phyloP scores from a whole-genome alignment of 441 rosid genomes.

The Euphorbia celastroides region DNA sequence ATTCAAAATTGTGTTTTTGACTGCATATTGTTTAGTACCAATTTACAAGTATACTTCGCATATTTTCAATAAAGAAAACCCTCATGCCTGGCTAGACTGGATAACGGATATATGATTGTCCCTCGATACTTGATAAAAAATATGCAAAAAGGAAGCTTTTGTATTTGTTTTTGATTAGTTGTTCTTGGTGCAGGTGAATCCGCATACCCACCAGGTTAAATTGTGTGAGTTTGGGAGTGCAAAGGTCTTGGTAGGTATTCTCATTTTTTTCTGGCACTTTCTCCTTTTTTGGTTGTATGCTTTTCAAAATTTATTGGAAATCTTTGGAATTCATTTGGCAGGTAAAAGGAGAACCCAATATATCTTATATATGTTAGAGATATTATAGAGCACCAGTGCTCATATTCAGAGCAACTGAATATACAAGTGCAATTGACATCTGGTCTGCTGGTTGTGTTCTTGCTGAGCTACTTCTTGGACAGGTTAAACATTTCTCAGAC shows the following conservation, averaged over 20 bases:
- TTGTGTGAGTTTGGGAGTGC: conserved; percentile 99
- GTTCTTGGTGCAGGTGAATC: conserved; percentile 97
- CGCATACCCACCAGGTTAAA: conserved; percentile 96
- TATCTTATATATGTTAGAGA: conserved; percentile 92
- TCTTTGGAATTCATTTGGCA: conserved; percentile 18
- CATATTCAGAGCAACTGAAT: conserved; percentile 98
- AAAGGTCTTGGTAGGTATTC: conserved; percentile 70
- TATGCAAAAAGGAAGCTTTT: no score
- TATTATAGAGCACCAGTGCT: conserved; percentile 98
- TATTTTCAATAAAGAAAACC: no score
- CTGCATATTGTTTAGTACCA: conserved; percentile 13
- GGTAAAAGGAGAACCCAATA: conserved; percentile 91
- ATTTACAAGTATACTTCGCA: no score
- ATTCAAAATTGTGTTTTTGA: not conserved
- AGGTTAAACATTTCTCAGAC: conserved; percentile 34
- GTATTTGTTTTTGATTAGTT: no score
- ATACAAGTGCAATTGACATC: conserved; percentile 93
- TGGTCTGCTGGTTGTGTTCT: conserved; percentile 99
- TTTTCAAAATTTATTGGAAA: no score
- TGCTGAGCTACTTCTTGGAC: conserved; percentile 97
- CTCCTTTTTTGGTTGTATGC: no score
- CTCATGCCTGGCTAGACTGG: no score
- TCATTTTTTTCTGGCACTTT: not conserved
- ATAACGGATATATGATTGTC: no score
- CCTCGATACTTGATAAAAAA: no score